Evolutionary conservation across 1,139 yeast species (phyloP).

Genomic region (Suhomyces bribrorum): DNA sequence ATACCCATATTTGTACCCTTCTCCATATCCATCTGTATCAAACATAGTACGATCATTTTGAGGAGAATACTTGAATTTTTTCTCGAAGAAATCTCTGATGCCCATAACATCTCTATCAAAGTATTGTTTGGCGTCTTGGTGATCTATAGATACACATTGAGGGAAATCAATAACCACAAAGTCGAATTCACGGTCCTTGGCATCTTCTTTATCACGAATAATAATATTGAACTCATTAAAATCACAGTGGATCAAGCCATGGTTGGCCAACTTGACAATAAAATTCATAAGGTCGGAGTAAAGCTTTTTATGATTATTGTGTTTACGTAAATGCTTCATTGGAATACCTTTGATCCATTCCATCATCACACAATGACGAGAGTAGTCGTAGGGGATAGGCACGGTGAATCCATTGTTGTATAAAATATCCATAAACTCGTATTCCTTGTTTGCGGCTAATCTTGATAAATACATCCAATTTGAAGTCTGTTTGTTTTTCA

Average conservation of each 20-base stretch:
- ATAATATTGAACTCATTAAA: constrained; percentile 95
- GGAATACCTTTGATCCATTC: constrained; percentile 86
- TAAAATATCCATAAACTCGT: constrained; percentile 77
- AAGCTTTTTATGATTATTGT: constrained; percentile 64
- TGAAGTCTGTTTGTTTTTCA: constrained; percentile 64
- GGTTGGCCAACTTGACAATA: constrained; percentile 77
- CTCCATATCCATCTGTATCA: constrained; percentile 78
- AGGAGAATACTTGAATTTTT: constrained; percentile 75
- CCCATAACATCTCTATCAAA: constrained; percentile 93
- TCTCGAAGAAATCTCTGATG: constrained; percentile 76
- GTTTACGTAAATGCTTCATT: constrained; percentile 78
- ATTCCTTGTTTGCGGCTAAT: constrained; percentile 91
- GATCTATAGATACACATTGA: constrained; percentile 93
- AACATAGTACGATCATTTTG: constrained; percentile 62
- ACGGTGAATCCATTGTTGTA: constrained; percentile 77
- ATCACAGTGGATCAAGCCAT: constrained; percentile 95
- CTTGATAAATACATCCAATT: constrained; percentile 93
- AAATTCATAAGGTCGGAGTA: constrained; percentile 87
- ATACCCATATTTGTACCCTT: constrained; percentile 73
- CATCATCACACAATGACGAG: constrained; percentile 93
- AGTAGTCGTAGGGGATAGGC: constrained; percentile 85
- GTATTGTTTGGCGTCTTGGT: constrained; percentile 80
- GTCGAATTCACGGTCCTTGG: constrained; percentile 53
- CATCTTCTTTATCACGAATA: constrained; percentile 64
- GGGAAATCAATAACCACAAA: constrained; percentile 97